Conservation (phyloP, 306 rosid genomes). For the Delonix regia region DNA sequence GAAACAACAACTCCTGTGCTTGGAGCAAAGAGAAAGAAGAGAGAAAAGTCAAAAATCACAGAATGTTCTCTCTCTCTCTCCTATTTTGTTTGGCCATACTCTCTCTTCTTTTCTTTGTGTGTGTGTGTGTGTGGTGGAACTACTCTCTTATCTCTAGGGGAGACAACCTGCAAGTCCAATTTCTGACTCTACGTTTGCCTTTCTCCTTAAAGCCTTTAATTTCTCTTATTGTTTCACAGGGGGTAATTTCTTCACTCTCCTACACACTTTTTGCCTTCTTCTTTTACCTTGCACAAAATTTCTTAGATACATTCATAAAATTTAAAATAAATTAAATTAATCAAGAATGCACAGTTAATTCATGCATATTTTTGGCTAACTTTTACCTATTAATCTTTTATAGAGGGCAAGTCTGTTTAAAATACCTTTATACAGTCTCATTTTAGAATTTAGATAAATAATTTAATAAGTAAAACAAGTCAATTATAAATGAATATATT, state of each 20-base stretch:
- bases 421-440: not conserved
- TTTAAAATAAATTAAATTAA: too few species aligned
- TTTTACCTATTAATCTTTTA: too few species aligned
- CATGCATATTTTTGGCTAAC: too few species aligned
- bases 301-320: too few species aligned
- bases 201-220: conserved; percentile 22
- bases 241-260: conserved; percentile 43
- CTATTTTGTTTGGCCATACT: too few species aligned
- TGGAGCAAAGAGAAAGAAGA: not conserved
- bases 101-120: not conserved
- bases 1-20: conserved; percentile 9
- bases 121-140: not conserved
- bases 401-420: too few species aligned
- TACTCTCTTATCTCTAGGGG: conserved; percentile 23
- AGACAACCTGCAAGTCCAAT: conserved; percentile 47
- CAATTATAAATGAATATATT: not conserved
- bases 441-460: not conserved
- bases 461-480: not conserved
- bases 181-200: conserved; percentile 41
- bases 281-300: not conserved
- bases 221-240: conserved; percentile 32
- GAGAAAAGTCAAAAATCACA: not conserved
- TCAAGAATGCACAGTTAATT: too few species aligned
- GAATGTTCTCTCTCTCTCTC: conserved; percentile 20
- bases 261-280: conserved; percentile 7